Percentiles rank a stretch among this genome's conserved stretches.
Evolutionary conservation across 2,329 filamentous ascomycete genomes (phyloP).

Genomic region (Penicillium frequentans): DNA sequence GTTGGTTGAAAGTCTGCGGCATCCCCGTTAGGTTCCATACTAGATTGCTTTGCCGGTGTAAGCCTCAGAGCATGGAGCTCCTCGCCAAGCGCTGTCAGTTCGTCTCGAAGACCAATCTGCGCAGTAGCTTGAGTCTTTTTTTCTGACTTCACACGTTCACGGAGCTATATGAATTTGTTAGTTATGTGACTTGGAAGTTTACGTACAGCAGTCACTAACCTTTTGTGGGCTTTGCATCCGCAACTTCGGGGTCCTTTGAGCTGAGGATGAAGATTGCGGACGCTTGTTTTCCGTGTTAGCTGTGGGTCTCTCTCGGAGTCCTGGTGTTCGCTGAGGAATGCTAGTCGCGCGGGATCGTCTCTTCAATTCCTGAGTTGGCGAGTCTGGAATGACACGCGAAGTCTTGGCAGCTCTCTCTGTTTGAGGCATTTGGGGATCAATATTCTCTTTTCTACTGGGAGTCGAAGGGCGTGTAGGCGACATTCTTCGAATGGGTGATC

Average conservation of each 20-base stretch:
- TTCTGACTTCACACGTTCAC: slow-evolving; percentile 81
- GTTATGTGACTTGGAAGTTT: neutral
- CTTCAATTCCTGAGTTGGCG: slow-evolving; percentile 40
- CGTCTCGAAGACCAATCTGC: slow-evolving; percentile 68
- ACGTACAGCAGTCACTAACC: slow-evolving; percentile 22
- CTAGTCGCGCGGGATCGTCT: slow-evolving; percentile 49
- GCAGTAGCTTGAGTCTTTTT: slow-evolving; percentile 71
- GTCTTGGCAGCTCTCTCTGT: slow-evolving; percentile 35
- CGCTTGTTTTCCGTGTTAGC: slow-evolving; percentile 35
- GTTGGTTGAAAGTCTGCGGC: slow-evolving; percentile 20
- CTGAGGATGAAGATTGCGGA: slow-evolving; percentile 57
- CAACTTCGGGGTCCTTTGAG: slow-evolving; percentile 71
- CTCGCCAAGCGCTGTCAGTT: slow-evolving; percentile 76
- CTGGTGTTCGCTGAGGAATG: slow-evolving; percentile 47
- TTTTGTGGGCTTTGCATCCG: slow-evolving; percentile 65
- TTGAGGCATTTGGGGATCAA: slow-evolving; percentile 34
- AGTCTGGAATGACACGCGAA: slow-evolving; percentile 32
- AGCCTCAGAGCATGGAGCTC: slow-evolving; percentile 63
- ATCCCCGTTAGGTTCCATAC: slow-evolving; percentile 31
- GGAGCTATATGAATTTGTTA: slow-evolving; percentile 44
- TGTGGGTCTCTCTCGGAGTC: slow-evolving; percentile 35
- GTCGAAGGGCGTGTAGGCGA: slow-evolving; percentile 36
- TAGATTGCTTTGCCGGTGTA: slow-evolving; percentile 32
- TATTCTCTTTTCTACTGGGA: slow-evolving; percentile 42
- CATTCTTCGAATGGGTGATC: slow-evolving; percentile 32